Evolutionary conservation across 768 basidiomycete species (phyloP), one percentile per base, ranked within the genome.

Genomic region (Ephemerocybe angulata): DNA sequence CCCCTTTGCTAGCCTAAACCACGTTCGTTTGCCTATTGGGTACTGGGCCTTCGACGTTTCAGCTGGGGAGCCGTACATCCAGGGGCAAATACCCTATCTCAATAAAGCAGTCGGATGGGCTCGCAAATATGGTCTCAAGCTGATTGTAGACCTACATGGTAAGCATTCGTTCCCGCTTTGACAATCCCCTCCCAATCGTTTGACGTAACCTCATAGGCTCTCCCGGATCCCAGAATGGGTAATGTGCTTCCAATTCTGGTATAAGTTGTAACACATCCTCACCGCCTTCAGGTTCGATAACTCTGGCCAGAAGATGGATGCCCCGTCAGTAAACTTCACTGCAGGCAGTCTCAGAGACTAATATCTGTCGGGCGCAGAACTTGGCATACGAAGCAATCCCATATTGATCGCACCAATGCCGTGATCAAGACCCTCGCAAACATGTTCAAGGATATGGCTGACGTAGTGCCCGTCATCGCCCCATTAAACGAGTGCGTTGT

Each of bases 31-130:
- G 33, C 90, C 91, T 13, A 89, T 95, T 41, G 93, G 92, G 12
- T 96, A 90, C 68, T 95, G 90, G 90, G 91, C 88, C 1, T 92
- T 86, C 62, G 90, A 94, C 55, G 83, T 92, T 31, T 78, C 80
- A 21, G 75, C 76, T 12, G 89, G 89, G 4, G 87, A 93, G 62
- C 92, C 91, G 6, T 92, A 79, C 66, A 82, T 90, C 55, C 80
- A 83, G 68, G 90, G 90, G 12, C 90, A 91, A 66, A 72, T 88
- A 30, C 77, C 83, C 19, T 91, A 87, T 69, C 72, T 92, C 21
- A 59, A 74, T 57, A 78, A 83, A 37, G 89, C 88, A 7, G 77
- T 88, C 42, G 65, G 65, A 22, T 93, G 90, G 84, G 93, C 93
- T 1, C 69, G 70, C 42, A 75, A 76, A 24, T 69, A 89, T 60